These are phyloP conservation scores for Xylariaceae sp. DNA, from an alignment of 2,329 filamentous ascomycete species.

Conservation along the genomic window DNA sequence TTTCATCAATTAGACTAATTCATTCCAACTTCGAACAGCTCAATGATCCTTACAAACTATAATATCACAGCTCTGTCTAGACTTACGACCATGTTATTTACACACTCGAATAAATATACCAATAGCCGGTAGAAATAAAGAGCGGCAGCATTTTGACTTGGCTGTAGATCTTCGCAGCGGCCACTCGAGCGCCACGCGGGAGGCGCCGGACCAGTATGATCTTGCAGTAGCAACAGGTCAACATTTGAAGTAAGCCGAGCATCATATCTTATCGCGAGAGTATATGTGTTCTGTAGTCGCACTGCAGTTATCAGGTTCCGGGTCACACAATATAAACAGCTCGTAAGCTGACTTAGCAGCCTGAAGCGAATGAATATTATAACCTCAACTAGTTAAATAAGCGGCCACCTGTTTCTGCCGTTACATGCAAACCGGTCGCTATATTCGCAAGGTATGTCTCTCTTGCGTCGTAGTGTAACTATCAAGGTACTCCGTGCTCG, in stretches of 20 bases:
- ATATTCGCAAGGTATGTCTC: not conserved
- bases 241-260: constrained; percentile 7
- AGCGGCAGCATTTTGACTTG: not conserved
- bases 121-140: too few relatives aligned
- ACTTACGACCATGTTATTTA: too few relatives aligned
- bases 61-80: too few relatives aligned
- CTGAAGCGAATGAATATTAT: too few relatives aligned
- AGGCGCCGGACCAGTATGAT: constrained; percentile 22
- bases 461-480: not conserved
- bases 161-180: not conserved
- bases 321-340: constrained; percentile 5
- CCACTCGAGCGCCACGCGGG: constrained; percentile 13
- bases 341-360: constrained; percentile 16
- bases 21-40: too few relatives aligned
- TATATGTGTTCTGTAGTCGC: too few relatives aligned
- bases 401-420: constrained; percentile 2
- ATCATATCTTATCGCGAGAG: too few relatives aligned
- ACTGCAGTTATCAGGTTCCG: too few relatives aligned
- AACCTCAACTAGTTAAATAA: constrained; percentile 1
- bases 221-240: not conserved
- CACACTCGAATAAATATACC: too few relatives aligned
- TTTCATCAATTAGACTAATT: too few relatives aligned
- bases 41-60: too few relatives aligned
- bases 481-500: too few relatives aligned
- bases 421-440: not conserved